Percentiles rank a stretch among this genome's conserved stretches.
phyloP scores from a whole-genome alignment of 768 basidiomycete species.

The Suillus plorans region DNA sequence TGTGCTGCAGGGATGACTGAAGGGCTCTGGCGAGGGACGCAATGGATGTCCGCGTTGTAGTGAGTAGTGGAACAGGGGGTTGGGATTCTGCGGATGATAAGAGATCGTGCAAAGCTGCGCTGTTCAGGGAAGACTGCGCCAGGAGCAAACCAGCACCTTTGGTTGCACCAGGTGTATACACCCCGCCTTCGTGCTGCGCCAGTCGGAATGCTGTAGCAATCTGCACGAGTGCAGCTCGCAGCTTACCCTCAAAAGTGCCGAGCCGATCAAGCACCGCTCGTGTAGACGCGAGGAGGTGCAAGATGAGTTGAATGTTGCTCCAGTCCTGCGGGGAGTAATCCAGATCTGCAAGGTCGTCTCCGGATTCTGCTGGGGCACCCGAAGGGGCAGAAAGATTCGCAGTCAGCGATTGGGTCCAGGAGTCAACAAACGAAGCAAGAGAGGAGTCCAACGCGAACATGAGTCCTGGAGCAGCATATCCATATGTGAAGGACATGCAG shows the following conservation, averaged over 20 bases:
- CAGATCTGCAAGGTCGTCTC: constrained; percentile 70
- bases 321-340: constrained; percentile 92
- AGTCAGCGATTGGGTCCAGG: constrained; percentile 55
- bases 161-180: constrained; percentile 56
- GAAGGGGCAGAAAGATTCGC: constrained; percentile 29
- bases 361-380: constrained; percentile 32
- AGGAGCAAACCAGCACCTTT: constrained; percentile 74
- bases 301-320: constrained; percentile 76
- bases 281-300: constrained; percentile 84
- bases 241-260: constrained; percentile 63
- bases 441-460: constrained; percentile 73
- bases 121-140: constrained; percentile 79
- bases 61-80: constrained; percentile 42
- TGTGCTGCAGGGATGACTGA: constrained; percentile 76
- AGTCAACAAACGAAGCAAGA: constrained; percentile 68
- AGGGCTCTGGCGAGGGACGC: constrained; percentile 67
- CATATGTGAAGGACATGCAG: constrained; percentile 82
- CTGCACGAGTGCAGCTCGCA: constrained; percentile 59
- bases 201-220: constrained; percentile 60
- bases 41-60: constrained; percentile 53
- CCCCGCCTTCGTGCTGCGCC: constrained; percentile 49
- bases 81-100: constrained; percentile 43
- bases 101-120: constrained; percentile 67
- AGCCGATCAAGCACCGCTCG: constrained; percentile 72
- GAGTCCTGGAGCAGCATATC: constrained; percentile 77